These are phyloP conservation scores for Handroanthus guayacan DNA, from an alignment of 257 asterid species.

Conservation along the genomic window DNA sequence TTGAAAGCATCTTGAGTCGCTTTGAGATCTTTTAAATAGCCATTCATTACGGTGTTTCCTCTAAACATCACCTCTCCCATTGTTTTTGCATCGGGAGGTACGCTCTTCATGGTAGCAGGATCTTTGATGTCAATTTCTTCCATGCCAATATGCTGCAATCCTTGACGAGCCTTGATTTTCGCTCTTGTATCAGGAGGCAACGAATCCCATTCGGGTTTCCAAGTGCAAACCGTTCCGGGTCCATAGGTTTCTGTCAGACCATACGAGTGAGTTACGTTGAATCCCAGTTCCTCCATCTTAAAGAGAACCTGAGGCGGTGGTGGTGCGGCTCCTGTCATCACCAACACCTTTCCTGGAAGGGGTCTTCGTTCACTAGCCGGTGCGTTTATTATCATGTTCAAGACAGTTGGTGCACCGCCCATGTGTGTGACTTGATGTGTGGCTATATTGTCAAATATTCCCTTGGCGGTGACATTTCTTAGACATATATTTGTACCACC, in stretches of 20 bases:
- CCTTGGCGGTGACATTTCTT: constrained; percentile 46
- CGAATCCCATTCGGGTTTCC: constrained; percentile 52
- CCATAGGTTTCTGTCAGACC: constrained; percentile 86
- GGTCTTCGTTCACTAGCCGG: constrained; percentile 22
- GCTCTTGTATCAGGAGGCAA: constrained; percentile 33
- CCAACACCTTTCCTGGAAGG: constrained; percentile 48
- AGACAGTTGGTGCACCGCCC: constrained; percentile 64
- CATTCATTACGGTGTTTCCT: constrained; percentile 70
- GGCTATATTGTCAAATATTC: constrained; percentile 47
- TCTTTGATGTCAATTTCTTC: constrained; percentile 66
- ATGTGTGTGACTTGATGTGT: constrained; percentile 63
- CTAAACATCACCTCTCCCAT: constrained; percentile 75
- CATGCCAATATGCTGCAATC: constrained; percentile 52
- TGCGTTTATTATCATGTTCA: constrained; percentile 54
- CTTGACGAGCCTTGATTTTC: constrained; percentile 51
- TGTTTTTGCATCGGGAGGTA: constrained; percentile 61
- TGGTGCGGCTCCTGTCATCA: constrained; percentile 61
- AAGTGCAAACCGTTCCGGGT: constrained; percentile 46
- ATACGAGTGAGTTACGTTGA: constrained; percentile 48
- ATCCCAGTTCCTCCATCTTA: constrained; percentile 57
- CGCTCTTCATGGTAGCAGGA: constrained; percentile 62
- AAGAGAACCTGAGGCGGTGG: constrained; percentile 51
- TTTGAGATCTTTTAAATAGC: constrained; percentile 55
- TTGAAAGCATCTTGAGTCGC: constrained; percentile 59
- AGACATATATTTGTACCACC: constrained; percentile 76